Percentiles rank a stretch among this genome's conserved stretches.
These are phyloP conservation scores for Venturia effusa DNA, from an alignment of 2,329 filamentous ascomycete species.

Conservation along the genomic window DNA sequence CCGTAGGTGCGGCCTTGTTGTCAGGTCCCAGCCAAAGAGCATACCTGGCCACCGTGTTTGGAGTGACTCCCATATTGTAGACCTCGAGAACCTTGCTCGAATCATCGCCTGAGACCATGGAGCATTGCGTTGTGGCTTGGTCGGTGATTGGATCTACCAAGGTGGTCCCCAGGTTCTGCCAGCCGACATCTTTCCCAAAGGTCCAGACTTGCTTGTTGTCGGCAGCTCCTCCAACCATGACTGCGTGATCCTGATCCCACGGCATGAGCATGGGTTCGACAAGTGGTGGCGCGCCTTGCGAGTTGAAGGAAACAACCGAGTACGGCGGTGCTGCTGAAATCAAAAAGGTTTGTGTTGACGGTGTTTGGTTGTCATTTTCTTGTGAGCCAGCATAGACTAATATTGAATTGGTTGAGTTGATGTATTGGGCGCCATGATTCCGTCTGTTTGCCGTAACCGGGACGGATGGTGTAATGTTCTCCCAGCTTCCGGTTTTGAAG, in stretches of 20 bases:
- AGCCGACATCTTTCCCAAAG: constrained; percentile 54
- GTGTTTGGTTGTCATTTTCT: constrained; percentile 40
- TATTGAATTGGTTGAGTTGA: constrained; percentile 59
- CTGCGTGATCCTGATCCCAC: constrained; percentile 60
- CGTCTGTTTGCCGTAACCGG: constrained; percentile 56
- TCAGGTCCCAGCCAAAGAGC: constrained; percentile 49
- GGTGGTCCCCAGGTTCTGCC: constrained; percentile 55
- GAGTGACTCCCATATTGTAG: constrained; percentile 63
- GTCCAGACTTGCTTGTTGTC: constrained; percentile 60
- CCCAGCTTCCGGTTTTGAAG: constrained; percentile 48
- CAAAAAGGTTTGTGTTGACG: constrained; percentile 65
- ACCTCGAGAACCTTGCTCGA: constrained; percentile 67
- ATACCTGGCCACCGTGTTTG: constrained; percentile 63
- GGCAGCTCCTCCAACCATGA: constrained; percentile 62
- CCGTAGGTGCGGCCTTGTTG: constrained; percentile 40
- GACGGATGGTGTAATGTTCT: constrained; percentile 39
- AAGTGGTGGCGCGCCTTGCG: constrained; percentile 47
- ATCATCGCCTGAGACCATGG: constrained; percentile 61
- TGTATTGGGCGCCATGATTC: constrained; percentile 65
- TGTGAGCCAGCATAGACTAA: constrained; percentile 71
- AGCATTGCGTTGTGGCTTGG: constrained; percentile 48
- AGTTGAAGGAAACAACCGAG: constrained; percentile 46
- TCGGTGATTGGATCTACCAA: constrained; percentile 46
- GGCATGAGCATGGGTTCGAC: constrained; percentile 60
- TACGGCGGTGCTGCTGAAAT: constrained; percentile 58